phyloP scores from a whole-genome alignment of 345 rosid species.

The Cardiospermum halicacabum region DNA sequence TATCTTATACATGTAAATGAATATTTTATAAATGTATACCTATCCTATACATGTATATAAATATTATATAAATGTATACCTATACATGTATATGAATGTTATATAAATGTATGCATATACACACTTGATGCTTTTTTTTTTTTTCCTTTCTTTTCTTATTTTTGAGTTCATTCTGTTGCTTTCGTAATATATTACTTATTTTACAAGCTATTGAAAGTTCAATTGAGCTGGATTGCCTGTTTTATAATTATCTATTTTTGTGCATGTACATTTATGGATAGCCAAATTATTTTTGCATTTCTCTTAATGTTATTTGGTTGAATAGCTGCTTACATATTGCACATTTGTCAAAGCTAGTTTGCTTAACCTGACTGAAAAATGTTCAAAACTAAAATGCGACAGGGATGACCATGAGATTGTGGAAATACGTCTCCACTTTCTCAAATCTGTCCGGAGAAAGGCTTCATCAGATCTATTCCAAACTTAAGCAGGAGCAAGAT shows the following conservation, averaged over 20 bases:
- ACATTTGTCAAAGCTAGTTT: not conserved
- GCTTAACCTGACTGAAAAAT: not conserved
- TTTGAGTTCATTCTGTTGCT: too few species aligned
- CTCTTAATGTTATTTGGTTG: not conserved
- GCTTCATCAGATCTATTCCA: conserved; percentile 87
- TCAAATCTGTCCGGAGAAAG: conserved; percentile 89
- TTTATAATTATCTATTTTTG: not conserved
- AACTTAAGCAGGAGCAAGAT: conserved; percentile 72
- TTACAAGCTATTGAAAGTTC: not conserved
- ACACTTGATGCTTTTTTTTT: too few species aligned
- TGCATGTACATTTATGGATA: not conserved
- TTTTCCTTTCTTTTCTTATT: too few species aligned
- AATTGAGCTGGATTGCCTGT: not conserved
- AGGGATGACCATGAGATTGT: conserved; percentile 84
- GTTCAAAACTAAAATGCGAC: conserved; percentile 8
- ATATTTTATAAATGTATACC: too few species aligned
- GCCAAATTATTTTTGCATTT: not conserved
- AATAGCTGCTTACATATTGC: not conserved
- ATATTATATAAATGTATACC: too few species aligned
- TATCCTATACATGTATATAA: too few species aligned
- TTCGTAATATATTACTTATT: not conserved
- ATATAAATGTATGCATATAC: too few species aligned
- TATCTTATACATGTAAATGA: too few species aligned
- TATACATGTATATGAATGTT: too few species aligned
- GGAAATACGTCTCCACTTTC: conserved; percentile 95